Conservation (phyloP, 805 yeast species). For the Torulaspora maleeae region DNA sequence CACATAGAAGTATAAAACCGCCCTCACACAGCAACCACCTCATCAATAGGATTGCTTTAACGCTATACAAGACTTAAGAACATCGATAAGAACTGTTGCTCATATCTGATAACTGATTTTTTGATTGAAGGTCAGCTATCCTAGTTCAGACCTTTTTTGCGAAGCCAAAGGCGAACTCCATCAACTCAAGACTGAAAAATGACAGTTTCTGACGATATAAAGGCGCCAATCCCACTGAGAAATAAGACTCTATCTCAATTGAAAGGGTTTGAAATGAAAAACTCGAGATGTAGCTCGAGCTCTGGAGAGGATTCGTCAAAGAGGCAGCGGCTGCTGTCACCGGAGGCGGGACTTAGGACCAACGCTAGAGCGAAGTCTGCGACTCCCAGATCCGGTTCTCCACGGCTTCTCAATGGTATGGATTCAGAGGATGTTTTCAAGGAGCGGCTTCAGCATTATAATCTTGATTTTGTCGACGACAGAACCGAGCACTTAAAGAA, state of each 20-base stretch:
- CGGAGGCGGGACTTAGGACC: conserved; percentile 6
- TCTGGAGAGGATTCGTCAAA: conserved; percentile 17
- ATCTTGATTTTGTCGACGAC: conserved; percentile 50
- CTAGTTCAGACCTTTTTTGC: background rate
- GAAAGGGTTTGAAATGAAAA: conserved; percentile 18
- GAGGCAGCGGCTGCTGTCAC: conserved; percentile 14
- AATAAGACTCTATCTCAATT: conserved; percentile 19
- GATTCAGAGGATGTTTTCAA: conserved; percentile 24
- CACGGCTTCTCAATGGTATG: conserved; percentile 21
- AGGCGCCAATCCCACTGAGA: conserved; percentile 29
- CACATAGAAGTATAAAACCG: background rate
- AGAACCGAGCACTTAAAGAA: conserved; percentile 31
- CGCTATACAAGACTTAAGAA: too few relatives aligned
- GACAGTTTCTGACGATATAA: conserved; percentile 15
- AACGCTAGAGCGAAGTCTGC: conserved; percentile 20
- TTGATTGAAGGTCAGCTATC: background rate
- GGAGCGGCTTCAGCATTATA: conserved; percentile 39
- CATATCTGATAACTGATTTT: background rate
- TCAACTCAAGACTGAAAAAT: conserved; percentile 5
- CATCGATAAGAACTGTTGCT: too few relatives aligned
- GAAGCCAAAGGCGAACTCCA: conserved; percentile 2
- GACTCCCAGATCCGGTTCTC: conserved; percentile 22
- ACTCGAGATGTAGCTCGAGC: conserved; percentile 19
- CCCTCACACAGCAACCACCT: background rate
- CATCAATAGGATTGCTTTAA: too few relatives aligned